Evolutionary conservation across 345 rosid species (phyloP), one percentile per base, ranked within the genome.

Genomic region (Melastoma malabathricum): DNA sequence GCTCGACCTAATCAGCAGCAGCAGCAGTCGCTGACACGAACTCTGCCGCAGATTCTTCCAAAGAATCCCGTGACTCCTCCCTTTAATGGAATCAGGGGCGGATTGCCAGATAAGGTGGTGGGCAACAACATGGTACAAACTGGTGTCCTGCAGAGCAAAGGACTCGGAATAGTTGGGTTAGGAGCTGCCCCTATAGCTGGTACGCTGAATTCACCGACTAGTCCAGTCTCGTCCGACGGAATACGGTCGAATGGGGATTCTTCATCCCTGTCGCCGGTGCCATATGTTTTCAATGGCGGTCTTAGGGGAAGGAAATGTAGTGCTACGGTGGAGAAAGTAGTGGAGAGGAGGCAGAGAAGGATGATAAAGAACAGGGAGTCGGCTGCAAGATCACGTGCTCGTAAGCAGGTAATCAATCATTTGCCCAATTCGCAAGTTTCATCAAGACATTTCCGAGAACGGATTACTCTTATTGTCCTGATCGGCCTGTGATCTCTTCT

Each of bases 341-440:
- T 71, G 55, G 98, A 92, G 78, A 83, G 97, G 76, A 92, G 95
- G 72, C 97, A 88, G 53, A 82, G 78, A 66, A 84, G 98, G 73
- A 92, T 92, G 98, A 88, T 92, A 46, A 92, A 92, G 80, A 92
- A 92, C 47, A 80, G 98, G 67, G 97, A 92, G 66, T 87, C 98
- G 13, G 98, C 98, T 71, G 97, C 98, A 34, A 76, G 97, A 55
- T 92, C 98, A 25, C 82, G 98, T 4, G 98, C 98, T 62, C 98
- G 98, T 43, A 92, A 92, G 72, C 98, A 92, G 81, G 98, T 87
- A 61, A 75, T 60, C 63, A 44, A 51, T n/a, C 14, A 45, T 65
- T 49, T 5, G 58, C 34, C 59, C 51, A 27, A 50, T 34, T 59
- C 16, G 17, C 61, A 9, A 12, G n/a, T 16, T 51, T 12, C 8